Evolutionary conservation across 1,139 yeast genomes (phyloP).

Genomic region (Yamadazyma atmosphaerica): DNA sequence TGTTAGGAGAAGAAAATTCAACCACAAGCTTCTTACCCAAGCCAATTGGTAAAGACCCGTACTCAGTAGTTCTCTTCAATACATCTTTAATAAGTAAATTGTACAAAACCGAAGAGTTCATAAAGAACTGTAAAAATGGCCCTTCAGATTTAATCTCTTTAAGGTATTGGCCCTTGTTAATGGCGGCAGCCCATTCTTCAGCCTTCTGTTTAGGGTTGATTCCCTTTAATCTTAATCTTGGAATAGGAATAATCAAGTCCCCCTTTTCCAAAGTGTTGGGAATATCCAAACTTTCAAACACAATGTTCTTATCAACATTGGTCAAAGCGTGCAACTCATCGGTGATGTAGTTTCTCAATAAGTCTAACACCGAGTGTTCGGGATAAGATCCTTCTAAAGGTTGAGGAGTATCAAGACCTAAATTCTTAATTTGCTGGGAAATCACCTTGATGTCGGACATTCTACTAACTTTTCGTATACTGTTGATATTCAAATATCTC

Average conservation of each 20-base stretch:
- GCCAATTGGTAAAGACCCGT: slow-evolving; percentile 79
- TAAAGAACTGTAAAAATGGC: slow-evolving; percentile 87
- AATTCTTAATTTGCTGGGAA: slow-evolving; percentile 33
- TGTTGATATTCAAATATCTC: slow-evolving; percentile 14
- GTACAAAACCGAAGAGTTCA: slow-evolving; percentile 64
- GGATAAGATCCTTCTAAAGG: slow-evolving; percentile 52
- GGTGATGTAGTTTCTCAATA: slow-evolving; percentile 86
- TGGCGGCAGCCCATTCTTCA: slow-evolving; percentile 71
- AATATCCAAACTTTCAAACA: slow-evolving; percentile 87
- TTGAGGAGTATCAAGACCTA: slow-evolving; percentile 37
- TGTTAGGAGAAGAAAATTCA: slow-evolving; percentile 96
- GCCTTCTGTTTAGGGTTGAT: slow-evolving; percentile 84
- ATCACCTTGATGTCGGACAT: slow-evolving; percentile 29
- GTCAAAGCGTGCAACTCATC: slow-evolving; percentile 72
- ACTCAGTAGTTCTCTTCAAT: slow-evolving; percentile 57
- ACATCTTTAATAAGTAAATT: slow-evolving; percentile 72
- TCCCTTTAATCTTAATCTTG: slow-evolving; percentile 89
- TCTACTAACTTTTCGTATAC: slow-evolving; percentile 12
- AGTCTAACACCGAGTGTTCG: slow-evolving; percentile 72
- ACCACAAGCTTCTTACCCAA: slow-evolving; percentile 69
- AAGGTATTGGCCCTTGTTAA: slow-evolving; percentile 68
- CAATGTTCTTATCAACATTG: slow-evolving; percentile 65
- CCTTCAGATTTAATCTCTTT: slow-evolving; percentile 80
- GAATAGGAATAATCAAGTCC: slow-evolving; percentile 88
- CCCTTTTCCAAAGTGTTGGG: slow-evolving; percentile 88